Conservation (phyloP, 768 basidiomycete genomes). For the Lactarius indigo region DNA sequence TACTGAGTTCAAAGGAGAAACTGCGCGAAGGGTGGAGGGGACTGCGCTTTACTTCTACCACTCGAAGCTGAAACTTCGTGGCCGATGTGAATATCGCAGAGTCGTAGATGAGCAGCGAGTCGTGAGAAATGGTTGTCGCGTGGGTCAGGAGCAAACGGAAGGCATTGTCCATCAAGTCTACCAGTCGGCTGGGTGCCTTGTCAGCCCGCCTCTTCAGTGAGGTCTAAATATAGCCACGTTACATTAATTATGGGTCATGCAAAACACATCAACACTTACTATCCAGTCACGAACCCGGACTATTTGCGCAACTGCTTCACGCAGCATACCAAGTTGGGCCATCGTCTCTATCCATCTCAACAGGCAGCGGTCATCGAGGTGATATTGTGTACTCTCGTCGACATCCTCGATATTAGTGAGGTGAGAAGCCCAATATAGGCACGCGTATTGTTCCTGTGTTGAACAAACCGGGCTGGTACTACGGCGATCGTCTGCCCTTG, state of each 20-base stretch:
- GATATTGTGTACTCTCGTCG: neutral
- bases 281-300: neutral
- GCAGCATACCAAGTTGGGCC: neutral
- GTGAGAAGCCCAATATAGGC: neutral
- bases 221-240: neutral
- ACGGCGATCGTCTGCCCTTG: neutral
- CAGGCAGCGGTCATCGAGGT: neutral
- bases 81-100: neutral
- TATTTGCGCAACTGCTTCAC: neutral
- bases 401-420: neutral
- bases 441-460: neutral
- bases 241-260: neutral
- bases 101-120: neutral
- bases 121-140: neutral
- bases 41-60: neutral
- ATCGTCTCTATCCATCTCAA: neutral
- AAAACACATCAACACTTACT: too few species aligned
- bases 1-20: too few species aligned
- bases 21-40: too few species aligned
- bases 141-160: neutral
- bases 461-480: rapidly evolving
- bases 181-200: neutral
- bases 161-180: neutral
- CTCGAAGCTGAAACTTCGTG: neutral
- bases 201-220: neutral